These are phyloP conservation scores for Trichomonas gallinae DNA, from an alignment of 208 protist species.

Conservation along the genomic window DNA sequence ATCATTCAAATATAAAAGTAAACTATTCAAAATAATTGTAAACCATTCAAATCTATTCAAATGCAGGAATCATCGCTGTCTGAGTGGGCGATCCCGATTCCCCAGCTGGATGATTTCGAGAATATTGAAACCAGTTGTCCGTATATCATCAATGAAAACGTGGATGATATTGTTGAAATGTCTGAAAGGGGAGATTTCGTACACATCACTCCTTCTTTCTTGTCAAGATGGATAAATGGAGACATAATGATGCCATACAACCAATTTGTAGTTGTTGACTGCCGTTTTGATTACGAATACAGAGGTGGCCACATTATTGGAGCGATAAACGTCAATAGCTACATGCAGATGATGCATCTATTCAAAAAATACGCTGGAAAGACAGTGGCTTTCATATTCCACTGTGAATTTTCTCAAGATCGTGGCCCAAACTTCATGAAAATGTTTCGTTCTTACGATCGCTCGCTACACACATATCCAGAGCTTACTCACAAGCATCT, in stretches of 20 bases:
- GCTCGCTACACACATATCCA: background rate
- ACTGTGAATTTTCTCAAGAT: background rate
- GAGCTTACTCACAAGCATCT: background rate
- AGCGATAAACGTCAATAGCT: background rate
- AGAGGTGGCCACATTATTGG: background rate
- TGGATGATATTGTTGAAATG: background rate
- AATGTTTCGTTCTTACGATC: background rate
- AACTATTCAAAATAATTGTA: background rate
- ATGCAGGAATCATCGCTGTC: background rate
- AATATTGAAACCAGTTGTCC: background rate
- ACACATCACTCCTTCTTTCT: background rate
- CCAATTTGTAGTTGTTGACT: background rate
- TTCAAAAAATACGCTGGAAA: background rate
- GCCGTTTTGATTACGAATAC: background rate
- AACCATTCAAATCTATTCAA: too few relatives aligned
- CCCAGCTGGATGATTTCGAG: background rate
- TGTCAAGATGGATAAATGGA: background rate
- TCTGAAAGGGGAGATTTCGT: background rate
- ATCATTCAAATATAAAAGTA: too few relatives aligned
- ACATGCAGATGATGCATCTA: background rate
- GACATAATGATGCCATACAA: background rate
- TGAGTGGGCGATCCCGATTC: background rate
- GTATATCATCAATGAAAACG: background rate
- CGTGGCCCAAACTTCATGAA: background rate
- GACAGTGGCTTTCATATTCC: background rate